Base-by-base conservation (phyloP, 768 basidiomycete species). In the Hygrocybe punicea region DNA sequence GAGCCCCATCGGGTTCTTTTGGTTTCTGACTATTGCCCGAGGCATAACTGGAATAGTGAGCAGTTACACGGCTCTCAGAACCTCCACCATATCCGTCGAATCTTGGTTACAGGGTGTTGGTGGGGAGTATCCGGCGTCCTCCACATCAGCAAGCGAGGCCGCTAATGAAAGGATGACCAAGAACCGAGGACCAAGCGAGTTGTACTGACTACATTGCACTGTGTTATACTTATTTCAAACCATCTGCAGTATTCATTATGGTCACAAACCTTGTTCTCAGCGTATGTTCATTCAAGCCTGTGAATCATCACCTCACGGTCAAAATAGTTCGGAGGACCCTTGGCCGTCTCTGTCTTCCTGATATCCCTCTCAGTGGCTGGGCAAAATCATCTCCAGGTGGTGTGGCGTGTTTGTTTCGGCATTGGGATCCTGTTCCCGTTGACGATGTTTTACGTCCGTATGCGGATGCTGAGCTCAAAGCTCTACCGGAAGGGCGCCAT, bases 81-180 rank as follows among this genome's bases (percentile, higher is more conserved):
- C 5, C 40, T 23, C 23, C 37, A 45, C 50, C 53, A 11, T 16
- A 16, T 13, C 24, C 33, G 3, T 17, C 29, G 5, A 17, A 21
- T 2, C 35, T 44, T 21, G 14, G 23, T n/a, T n/a, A 17, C 54
- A 85, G 78, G 87, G 87, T 57, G 86, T 87, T 11, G 87, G 87
- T 35, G 87, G 87, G 23, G 87, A 90, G 72, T 90, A 91, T 68
- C 87, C 88, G 1, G 85, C 85, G 6, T 86, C 84, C 6, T 85
- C 84, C 0, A 84, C 85, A 0, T 81, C 81, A 40, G 87, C 87
- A 4, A 81, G 80, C 29, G 88, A 90, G 68, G 81, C 87, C 29
- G 85, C 87, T 16, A 89, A 90, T 63, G 87, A 90, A 69, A 82
- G 80, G 63, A 81, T 81, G 69, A 54, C 80, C 25, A 75, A 78